Percentiles rank a stretch among this genome's conserved stretches.
phyloP scores from a whole-genome alignment of 352 stramenopile species.

The Pythium volutum region DNA sequence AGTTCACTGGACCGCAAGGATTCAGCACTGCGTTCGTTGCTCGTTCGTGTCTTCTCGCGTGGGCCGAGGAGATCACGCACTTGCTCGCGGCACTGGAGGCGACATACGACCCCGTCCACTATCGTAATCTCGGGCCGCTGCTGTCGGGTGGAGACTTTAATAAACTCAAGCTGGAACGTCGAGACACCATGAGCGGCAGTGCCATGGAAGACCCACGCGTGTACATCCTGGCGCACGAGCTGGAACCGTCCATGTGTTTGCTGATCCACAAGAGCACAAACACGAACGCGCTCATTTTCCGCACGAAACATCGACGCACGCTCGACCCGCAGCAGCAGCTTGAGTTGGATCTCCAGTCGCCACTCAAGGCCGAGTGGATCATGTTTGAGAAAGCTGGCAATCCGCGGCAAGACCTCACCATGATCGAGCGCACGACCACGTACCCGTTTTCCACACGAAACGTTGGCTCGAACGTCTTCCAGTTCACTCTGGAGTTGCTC shows the following conservation, averaged over 20 bases:
- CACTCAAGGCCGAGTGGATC: constrained; percentile 58
- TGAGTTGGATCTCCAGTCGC: constrained; percentile 31
- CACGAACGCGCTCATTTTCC: constrained; percentile 55
- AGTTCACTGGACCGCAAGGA: constrained; percentile 53
- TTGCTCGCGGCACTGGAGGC: constrained; percentile 39
- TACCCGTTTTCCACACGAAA: constrained; percentile 41
- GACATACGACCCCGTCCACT: constrained; percentile 51
- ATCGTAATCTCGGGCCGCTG: constrained; percentile 49
- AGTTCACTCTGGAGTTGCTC: constrained; percentile 45
- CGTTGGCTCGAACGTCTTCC: constrained; percentile 46
- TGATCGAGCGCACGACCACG: constrained; percentile 54
- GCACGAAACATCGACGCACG: constrained; percentile 31
- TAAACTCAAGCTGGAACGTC: constrained; percentile 38
- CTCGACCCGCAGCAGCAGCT: constrained; percentile 15
- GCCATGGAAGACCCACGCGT: constrained; percentile 39
- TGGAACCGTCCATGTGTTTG: constrained; percentile 48
- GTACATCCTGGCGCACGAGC: constrained; percentile 43
- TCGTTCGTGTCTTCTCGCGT: constrained; percentile 38
- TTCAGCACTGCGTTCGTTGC: constrained; percentile 30
- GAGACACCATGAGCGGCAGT: constrained; percentile 26
- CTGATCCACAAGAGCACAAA: constrained; percentile 63
- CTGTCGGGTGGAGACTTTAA: constrained; percentile 37
- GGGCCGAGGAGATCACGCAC: constrained; percentile 55
- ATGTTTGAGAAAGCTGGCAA: constrained; percentile 68
- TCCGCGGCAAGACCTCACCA: constrained; percentile 44